phyloP scores from a whole-genome alignment of 352 stramenopile genomes.

The Globisporangium irregulare region DNA sequence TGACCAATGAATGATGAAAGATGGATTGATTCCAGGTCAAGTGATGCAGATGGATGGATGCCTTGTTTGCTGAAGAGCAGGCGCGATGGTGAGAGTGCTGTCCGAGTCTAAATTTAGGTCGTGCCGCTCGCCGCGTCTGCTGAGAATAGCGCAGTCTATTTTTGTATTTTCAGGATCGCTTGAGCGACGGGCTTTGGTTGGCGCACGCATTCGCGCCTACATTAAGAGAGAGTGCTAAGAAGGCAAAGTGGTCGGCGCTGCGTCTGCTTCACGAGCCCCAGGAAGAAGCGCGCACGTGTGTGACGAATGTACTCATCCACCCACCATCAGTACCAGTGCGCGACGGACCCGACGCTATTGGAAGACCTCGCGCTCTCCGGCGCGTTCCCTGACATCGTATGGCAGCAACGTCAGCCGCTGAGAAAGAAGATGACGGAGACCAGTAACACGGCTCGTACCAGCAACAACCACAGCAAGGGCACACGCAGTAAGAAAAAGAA shows the following conservation, averaged over 20 bases:
- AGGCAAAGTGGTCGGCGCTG: background rate
- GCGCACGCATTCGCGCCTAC: background rate
- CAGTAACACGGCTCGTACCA: conserved; percentile 13
- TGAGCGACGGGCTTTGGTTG: background rate
- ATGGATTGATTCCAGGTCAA: background rate
- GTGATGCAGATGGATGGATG: background rate
- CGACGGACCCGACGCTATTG: conserved; percentile 23
- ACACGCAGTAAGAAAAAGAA: conserved; percentile 21
- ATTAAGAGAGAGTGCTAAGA: background rate
- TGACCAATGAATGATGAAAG: background rate
- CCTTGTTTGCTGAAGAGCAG: background rate
- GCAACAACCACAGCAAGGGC: conserved; percentile 11
- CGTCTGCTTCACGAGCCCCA: background rate
- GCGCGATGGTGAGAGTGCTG: no score
- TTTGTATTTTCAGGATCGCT: background rate
- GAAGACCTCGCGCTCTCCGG: conserved; percentile 37
- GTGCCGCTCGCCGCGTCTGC: background rate
- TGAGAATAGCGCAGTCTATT: background rate
- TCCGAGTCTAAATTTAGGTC: background rate
- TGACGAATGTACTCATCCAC: conserved; percentile 4
- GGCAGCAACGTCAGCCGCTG: conserved; percentile 4
- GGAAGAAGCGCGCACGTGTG: background rate
- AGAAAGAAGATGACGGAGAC: conserved; percentile 14
- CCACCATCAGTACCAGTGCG: background rate
- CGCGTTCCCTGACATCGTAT: conserved; percentile 20